Evolutionary conservation across 2,329 filamentous ascomycete genomes (phyloP), one percentile per base, ranked within the genome.

Genomic region (Esteya vermicola): DNA sequence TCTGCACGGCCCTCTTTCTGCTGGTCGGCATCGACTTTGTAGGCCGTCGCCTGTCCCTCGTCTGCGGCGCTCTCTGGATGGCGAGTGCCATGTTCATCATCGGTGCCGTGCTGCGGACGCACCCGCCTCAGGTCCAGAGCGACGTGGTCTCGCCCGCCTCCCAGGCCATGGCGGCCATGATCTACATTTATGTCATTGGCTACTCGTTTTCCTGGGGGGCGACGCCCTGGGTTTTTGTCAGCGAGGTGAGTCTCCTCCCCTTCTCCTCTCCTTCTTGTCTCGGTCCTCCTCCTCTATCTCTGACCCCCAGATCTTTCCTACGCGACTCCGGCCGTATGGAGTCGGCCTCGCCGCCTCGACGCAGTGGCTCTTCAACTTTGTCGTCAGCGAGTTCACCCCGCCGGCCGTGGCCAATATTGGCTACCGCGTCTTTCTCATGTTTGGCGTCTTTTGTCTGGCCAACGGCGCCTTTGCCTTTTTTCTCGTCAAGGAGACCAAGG

Each of bases 51-150:
- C 43, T 33, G 31, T 46, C 38, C 32, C 51, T 48, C 19, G 37
- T 58, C 7, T 46, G 52, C 27, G 49, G 50, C 9, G 47, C 42
- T 3, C 42, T 50, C 33, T 50, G 49, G 22, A 45, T 44, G 30
- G 48, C 43, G 4, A 33, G 48, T 13, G 43, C 44, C 38, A 52
- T 54, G 50, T 77, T 52, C n/a, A 54, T 54, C 39, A 44, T 57
- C 4, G 54, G 45, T 2, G 51, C 25, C 37, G 49, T 48, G 10
- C 34, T 46, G 18, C 38, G 44, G 2, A 33, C 33, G 19, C 44
- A 42, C 6, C 47, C 36, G 50, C 48, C 3, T 44, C 45, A 7
- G 43, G 45, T 20, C 2, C 3, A 12, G 14, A 38, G 36, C 19
- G 8, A 7, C 19, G 27, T 31, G n/a, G 36, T 38, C 19, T 31